phyloP scores from a whole-genome alignment of 805 yeast species.

The Starmerella stigmatis region DNA sequence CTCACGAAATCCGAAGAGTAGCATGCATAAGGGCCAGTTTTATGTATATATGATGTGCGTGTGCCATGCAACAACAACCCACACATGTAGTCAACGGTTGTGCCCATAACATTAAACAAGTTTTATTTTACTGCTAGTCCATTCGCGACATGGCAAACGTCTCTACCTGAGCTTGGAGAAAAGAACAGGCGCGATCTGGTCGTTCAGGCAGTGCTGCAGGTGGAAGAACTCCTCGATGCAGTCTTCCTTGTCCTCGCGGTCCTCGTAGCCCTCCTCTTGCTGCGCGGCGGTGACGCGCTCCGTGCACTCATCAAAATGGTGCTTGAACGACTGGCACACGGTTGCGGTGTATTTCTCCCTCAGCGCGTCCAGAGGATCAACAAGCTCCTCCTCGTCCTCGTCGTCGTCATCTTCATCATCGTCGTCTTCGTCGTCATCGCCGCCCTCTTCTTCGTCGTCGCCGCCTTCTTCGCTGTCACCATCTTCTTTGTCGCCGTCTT shows the following conservation, averaged over 20 bases:
- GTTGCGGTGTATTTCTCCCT: conserved; percentile 42
- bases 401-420: conserved; percentile 51
- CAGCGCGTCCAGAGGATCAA: conserved; percentile 54
- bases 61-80: too few species aligned
- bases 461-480: conserved; percentile 31
- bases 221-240: conserved; percentile 98
- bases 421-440: conserved; percentile 34
- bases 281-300: conserved; percentile 85
- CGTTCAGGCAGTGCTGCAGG: conserved; percentile 84
- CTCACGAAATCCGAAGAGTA: too few species aligned
- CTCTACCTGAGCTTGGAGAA: conserved; percentile 70
- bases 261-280: conserved; percentile 76
- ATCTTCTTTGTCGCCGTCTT: conserved; percentile 31
- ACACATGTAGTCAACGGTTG: too few species aligned
- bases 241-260: conserved; percentile 80
- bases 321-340: conserved; percentile 61
- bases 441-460: conserved; percentile 15
- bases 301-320: conserved; percentile 88
- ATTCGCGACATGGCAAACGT: too few species aligned
- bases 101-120: conserved; percentile 2
- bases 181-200: conserved; percentile 82
- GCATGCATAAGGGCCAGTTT: too few species aligned
- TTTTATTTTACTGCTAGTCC: too few species aligned
- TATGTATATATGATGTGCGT: too few species aligned
- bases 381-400: conserved; percentile 59